Evolutionary conservation across 495 filamentous ascomycete genomes (phyloP).

Genomic region (Penicillium antarcticum): DNA sequence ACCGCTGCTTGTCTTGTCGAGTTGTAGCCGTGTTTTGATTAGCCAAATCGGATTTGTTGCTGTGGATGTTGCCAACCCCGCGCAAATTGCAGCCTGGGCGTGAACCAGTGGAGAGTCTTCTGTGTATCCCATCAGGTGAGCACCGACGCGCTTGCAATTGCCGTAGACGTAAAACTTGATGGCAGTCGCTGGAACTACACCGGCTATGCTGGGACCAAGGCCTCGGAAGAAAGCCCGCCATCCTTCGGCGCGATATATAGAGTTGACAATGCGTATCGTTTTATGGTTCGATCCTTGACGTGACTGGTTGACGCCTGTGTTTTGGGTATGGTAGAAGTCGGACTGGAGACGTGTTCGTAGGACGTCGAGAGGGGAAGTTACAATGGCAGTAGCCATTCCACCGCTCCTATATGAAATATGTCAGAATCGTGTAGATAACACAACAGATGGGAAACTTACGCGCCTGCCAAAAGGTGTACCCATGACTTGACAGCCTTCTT

Average conservation of each 20-base stretch:
- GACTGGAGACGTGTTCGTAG: constrained; percentile 86
- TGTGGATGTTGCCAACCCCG: constrained; percentile 77
- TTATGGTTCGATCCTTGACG: constrained; percentile 54
- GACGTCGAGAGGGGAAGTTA: constrained; percentile 85
- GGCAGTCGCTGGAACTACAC: constrained; percentile 79
- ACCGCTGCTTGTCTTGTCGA: constrained; percentile 68
- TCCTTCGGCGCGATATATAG: constrained; percentile 75
- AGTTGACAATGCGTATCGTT: constrained; percentile 75
- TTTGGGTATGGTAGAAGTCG: constrained; percentile 69
- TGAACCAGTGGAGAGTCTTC: constrained; percentile 69
- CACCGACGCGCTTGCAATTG: constrained; percentile 77
- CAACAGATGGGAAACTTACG: constrained; percentile 50
- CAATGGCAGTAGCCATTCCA: constrained; percentile 77
- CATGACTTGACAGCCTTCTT: constrained; percentile 42
- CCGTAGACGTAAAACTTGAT: constrained; percentile 91
- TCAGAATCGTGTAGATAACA: constrained; percentile 10
- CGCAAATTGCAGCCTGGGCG: constrained; percentile 65
- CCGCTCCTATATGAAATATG: constrained; percentile 55
- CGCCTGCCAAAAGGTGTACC: constrained; percentile 85
- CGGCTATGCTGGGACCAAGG: constrained; percentile 80
- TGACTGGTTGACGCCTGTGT: constrained; percentile 8
- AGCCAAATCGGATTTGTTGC: constrained; percentile 93
- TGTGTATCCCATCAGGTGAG: constrained; percentile 60
- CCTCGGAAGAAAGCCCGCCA: constrained; percentile 86
- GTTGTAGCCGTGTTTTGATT: constrained; percentile 83